Evolutionary conservation across 495 filamentous ascomycete genomes (phyloP), one percentile per base, ranked within the genome.

Genomic region (Aspergillus funiculosus): DNA sequence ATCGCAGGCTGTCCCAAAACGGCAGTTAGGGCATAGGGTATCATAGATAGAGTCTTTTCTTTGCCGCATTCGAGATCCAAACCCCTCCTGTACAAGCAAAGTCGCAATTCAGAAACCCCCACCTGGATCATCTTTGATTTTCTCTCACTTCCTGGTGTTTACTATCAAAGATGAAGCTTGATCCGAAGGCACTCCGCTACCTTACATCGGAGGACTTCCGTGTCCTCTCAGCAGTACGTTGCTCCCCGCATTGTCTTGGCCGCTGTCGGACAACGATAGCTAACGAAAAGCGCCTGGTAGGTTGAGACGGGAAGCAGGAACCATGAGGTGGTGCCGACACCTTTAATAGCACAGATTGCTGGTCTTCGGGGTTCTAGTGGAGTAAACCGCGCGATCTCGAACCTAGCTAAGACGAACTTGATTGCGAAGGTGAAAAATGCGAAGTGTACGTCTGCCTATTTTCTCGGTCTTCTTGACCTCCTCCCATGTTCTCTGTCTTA

Each of bases 341-440:
- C 87, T 4, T 67, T 99, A 48, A 96, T 97, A 42, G 78, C 81
- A 36, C 82, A 89, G 59, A 74, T 96, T 13, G 80, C 90, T 2
- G 81, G 86, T 34, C 77, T 97, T 25, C 80, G 85, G 35, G 85
- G 86, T 51, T 86, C 86, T 52, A 84, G 81, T 46, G 85, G 87
- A 28, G 88, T 95, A n/a, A 84, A 89, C 64, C 83, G 78, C 55
- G 77, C 79, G 56, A 96, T 99, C 52, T 92, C 89, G 22, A 82
- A 76, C 38, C 78, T 99, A 28, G 92, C 92, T 50, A 97, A 97
- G 63, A 82, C 77, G n/a, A 87, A 86, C 50, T 71, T 99, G 42
- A 94, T 99, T 52, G 89, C 85, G 11, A 85, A 85, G 53, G 79
- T 94, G 50, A 94, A 95, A 69, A 95, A 97, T 67, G 86, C 90